Evolutionary conservation across 106 monocot genomes (phyloP), one percentile per base, ranked within the genome.

Genomic region (Alisma plantagoaquatica): DNA sequence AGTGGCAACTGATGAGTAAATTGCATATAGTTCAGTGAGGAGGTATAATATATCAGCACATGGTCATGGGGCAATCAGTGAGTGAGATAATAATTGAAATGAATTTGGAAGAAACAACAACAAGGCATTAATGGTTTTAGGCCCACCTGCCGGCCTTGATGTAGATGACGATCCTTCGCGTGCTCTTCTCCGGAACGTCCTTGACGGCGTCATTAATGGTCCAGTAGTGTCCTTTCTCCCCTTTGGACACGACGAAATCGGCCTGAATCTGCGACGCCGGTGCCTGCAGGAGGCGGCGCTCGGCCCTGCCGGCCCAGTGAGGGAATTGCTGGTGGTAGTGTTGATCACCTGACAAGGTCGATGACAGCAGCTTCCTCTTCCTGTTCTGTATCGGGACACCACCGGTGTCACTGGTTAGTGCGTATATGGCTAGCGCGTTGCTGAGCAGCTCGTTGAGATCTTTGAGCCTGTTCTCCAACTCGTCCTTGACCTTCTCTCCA

Each of bases 401-500:
- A 17, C 57, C 29, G 59, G 51, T 73, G 70, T 12, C 63, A 68
- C 43, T 71, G 15, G 44, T 68, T 58, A 66, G 54, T 1, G 92
- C 57, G 54, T 82, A 86, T 45, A 92, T 86, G 22, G 92, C 81
- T 3, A 92, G 82, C 28, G 60, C 51, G 61, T 92, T 92, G 65
- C 86, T 86, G 15, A 86, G 52, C 1, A 79, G 67, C 51, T 79
- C 78, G 24, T 51, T 17, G 9, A 92, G 65, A 32, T 92, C 76
- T 31, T 69, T 69, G 3, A 86, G 23, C 32, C 70, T 43, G 4
- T 12, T 30, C 10, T 33, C 55, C 75, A 91, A 75, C 47, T 91
- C 62, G 46, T 57, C 19, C 60, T 61, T 68, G 6, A 94, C 51
- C 41, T 59, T 53, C 18, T 14, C 52, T 18, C 31, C 61, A 33